Evolutionary conservation across 2,329 filamentous ascomycete species (phyloP), one percentile per base, ranked within the genome.

Genomic region (Aspergillus carbonarius): DNA sequence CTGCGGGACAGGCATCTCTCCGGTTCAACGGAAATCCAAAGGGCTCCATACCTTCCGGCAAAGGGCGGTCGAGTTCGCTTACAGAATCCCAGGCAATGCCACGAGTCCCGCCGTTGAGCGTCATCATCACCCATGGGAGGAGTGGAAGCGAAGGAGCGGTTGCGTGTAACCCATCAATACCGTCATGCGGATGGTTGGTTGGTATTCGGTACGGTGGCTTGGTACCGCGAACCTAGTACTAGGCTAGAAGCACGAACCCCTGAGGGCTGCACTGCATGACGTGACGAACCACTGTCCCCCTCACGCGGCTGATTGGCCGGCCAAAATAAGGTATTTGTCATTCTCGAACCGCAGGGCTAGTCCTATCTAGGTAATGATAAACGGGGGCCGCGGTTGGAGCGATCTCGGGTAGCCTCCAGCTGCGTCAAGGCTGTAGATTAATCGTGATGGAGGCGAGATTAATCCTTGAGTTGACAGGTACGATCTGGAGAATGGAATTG

Each of bases 321-420:
- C 25, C 46, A 58, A 60, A 55, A 57, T 66, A 66, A 66, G 63
- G 60, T 66, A 68, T 68, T 68, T 68, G 66, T 66, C 63, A 68
- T 66, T 64, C 39, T 61, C 49, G 44, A 51, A 54, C 48, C 9
- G 55, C 59, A 32, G 32, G 3, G 18, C 58, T 46, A 57, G 37
- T 32, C 27, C 48, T 17, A 8, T 63, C 61, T 42, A 12, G 59
- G 63, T 3, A 65, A 65, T 55, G 65, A 66, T 67, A 59, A 53
- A 47, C 63, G 59, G 58, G 20, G 18, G 35, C 51, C 30, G 27
- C 27, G 27, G 27, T 42, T 32, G 42, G 30, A 37, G 44, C 23
- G 23, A 17, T 27, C 23, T 30, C 15, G 55, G 20, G 10, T 17
- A 20, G n/a, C 13, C n/a, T 44, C 23, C 23, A 23, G 8, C 10